Conservation (phyloP, 2,329 filamentous ascomycete species). For the Aureobasidium musti region DNA sequence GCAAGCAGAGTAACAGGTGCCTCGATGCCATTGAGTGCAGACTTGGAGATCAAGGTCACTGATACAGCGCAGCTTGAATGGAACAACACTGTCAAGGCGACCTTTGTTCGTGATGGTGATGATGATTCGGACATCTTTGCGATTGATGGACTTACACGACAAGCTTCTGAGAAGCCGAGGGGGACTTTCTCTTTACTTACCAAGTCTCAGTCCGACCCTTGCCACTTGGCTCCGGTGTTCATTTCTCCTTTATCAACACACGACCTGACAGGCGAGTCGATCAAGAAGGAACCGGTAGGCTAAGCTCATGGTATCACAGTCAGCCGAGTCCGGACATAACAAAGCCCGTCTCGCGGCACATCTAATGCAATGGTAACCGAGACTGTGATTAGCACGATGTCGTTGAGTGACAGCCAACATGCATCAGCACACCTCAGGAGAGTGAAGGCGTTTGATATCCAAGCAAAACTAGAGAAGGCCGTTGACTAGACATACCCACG, state of each 20-base stretch:
- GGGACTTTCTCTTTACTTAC: not conserved
- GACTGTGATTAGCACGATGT: not conserved
- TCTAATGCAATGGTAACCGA: not conserved
- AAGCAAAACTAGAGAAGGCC: slow-evolving; percentile 11
- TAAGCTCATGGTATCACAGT: not conserved
- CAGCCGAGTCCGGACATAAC: not conserved
- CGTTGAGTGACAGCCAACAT: not conserved
- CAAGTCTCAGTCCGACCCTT: not conserved
- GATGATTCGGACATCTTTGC: slow-evolving; percentile 4
- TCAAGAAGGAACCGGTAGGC: slow-evolving; percentile 12
- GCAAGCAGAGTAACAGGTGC: slow-evolving; percentile 23
- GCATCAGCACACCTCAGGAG: slow-evolving; percentile 1
- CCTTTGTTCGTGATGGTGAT: slow-evolving; percentile 21
- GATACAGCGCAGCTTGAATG: slow-evolving; percentile 25
- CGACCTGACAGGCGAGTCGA: not conserved
- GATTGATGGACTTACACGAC: not conserved
- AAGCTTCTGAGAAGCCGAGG: slow-evolving; percentile 1
- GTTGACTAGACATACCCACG: not conserved
- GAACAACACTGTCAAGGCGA: slow-evolving; percentile 25
- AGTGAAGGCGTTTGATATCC: not conserved
- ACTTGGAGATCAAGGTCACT: slow-evolving; percentile 23
- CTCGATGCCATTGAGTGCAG: slow-evolving; percentile 23
- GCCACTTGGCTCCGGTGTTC: not conserved
- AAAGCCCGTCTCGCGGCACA: not conserved
- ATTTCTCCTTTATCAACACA: slow-evolving; percentile 19